Evolutionary conservation across 371 early-diverging fungal genomes (phyloP).

Genomic region (Syncephalastrum sp.): DNA sequence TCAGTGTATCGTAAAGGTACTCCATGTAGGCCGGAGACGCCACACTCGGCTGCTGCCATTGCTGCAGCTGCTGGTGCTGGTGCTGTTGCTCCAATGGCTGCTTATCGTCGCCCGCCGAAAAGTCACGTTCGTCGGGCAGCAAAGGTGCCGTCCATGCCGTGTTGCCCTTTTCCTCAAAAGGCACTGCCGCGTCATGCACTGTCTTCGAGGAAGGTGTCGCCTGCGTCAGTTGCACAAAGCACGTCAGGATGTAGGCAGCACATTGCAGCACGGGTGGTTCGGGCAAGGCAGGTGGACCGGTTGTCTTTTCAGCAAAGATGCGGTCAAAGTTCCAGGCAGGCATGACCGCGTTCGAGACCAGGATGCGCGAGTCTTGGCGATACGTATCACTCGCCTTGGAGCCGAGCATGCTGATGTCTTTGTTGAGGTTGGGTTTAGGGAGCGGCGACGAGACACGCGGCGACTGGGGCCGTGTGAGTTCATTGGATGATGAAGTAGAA

Average conservation of each 20-base stretch:
- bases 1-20: constrained; percentile 43
- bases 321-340: constrained; percentile 44
- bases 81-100: constrained; percentile 6
- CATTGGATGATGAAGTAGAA: constrained; percentile 13
- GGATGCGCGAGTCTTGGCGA: constrained; percentile 46
- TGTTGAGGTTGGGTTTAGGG: constrained; percentile 43
- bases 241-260: constrained; percentile 30
- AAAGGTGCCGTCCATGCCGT: constrained; percentile 14
- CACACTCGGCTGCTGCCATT: constrained; percentile 2
- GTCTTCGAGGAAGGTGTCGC: too few species aligned
- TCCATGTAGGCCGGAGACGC: constrained; percentile 27
- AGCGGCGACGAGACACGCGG: constrained; percentile 35
- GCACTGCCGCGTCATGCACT: too few species aligned
- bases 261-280: constrained; percentile 8
- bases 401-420: constrained; percentile 46
- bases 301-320: constrained; percentile 20
- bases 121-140: constrained; percentile 38
- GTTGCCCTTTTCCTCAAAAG: background rate
- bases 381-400: constrained; percentile 47
- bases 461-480: constrained; percentile 20
- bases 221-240: constrained; percentile 28
- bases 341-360: constrained; percentile 51
- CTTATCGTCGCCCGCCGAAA: constrained; percentile 13
- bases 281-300: background rate
- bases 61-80: too few species aligned